Evolutionary conservation across 1,284 basidiomycete genomes (phyloP), one percentile per base, ranked within the genome.

Genomic region (Ganoderma multipileum): DNA sequence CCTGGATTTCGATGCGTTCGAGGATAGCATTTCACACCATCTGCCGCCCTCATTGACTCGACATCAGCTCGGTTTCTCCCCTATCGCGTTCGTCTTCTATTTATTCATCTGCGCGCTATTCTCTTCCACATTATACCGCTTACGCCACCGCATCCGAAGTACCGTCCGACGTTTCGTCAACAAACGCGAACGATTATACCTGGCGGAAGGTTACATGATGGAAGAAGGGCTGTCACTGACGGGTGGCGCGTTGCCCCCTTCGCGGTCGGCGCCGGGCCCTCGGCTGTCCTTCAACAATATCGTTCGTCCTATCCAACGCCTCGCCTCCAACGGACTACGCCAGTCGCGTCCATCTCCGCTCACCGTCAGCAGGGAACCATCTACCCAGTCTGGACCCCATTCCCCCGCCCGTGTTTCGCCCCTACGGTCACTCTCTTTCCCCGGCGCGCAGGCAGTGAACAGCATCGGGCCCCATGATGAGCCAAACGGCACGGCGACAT

Each of bases 61-160:
- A 55, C 80, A 85, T 33, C 88, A 88, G 0, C 84, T 93, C 42
- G 91, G 92, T 0, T 92, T 93, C 77, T 91, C 91, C 2, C 87
- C 87, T 18, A 82, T 92, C 28, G 78, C 87, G 20, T 81, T 91
- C 74, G 70, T 91, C 7, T 83, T 91, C 74, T 89, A 87, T 74
- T 67, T 84, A 12, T 73, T 84, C 61, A 72, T 86, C 44, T 74
- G 86, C 41, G 76, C 82, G 54, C 63, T 86, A 39, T 58, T 87
- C 63, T 68, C 83, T 23, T 77, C 84, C 57, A 71, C 88, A 50
- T 77, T 77, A 30, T 88, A 83, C 70, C 89, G 91, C 6, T 73
- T 93, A 67, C 86, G 90, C 52, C 84, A 87, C 61, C 82, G 83
- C 38, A 75, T 91, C 12, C 82, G 87, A 33, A 76, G 82, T 14